These are phyloP conservation scores for Pseudognaphalium luteoalbum DNA, from an alignment of 129 eudicot genomes.

Conservation along the genomic window DNA sequence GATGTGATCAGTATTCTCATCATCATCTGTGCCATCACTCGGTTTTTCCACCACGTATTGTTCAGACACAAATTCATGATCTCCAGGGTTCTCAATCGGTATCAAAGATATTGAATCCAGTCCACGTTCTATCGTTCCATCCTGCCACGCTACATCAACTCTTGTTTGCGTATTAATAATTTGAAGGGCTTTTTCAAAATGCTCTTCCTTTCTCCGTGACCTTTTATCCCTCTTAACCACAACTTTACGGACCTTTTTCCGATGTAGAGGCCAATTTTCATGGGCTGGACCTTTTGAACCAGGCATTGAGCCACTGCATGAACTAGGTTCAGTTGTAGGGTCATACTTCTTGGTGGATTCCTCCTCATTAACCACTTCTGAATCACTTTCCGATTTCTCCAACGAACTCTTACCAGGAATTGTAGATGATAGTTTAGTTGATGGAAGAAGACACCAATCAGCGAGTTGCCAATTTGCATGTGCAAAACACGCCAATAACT, in stretches of 20 bases:
- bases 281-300: constrained; percentile 55
- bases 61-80: constrained; percentile 96
- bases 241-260: constrained; percentile 83
- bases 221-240: constrained; percentile 78
- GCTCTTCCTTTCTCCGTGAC: constrained; percentile 67
- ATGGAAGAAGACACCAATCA: constrained; percentile 96
- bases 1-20: constrained; percentile 42
- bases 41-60: constrained; percentile 93
- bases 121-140: constrained; percentile 60
- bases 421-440: constrained; percentile 30
- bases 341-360: constrained; percentile 45
- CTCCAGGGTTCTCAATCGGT: constrained; percentile 92
- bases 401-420: constrained; percentile 40
- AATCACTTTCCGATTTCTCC: constrained; percentile 57
- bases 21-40: constrained; percentile 59
- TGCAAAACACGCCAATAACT: constrained; percentile 73
- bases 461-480: constrained; percentile 97
- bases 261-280: constrained; percentile 77
- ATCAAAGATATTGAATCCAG: constrained; percentile 67
- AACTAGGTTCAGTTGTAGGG: constrained; percentile 40
- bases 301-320: constrained; percentile 50
- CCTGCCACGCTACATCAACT: constrained; percentile 98
- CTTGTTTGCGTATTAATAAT: constrained; percentile 69
- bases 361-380: constrained; percentile 45
- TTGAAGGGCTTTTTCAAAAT: constrained; percentile 72